phyloP scores from a whole-genome alignment of 495 filamentous ascomycete genomes.

The Aspergillus ellipticus region DNA sequence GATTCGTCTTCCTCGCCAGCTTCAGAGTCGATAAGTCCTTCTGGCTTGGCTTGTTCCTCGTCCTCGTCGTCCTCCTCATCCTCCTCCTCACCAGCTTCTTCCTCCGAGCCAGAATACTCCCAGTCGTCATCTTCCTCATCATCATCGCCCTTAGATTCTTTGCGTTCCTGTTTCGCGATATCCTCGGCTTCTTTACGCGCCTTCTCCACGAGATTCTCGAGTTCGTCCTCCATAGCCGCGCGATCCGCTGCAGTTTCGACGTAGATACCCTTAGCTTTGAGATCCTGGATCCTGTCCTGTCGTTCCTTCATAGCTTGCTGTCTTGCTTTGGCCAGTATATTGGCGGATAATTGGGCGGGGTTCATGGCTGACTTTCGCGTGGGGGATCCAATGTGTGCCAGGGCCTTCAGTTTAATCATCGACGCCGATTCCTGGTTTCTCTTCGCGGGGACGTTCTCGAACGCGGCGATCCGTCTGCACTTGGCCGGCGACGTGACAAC shows the following conservation, averaged over 20 bases:
- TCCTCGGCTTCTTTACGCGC: conserved; percentile 76
- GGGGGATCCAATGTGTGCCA: conserved; percentile 70
- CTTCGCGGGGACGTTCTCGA: conserved; percentile 62
- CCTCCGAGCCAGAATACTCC: conserved; percentile 50
- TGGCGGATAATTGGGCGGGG: conserved; percentile 62
- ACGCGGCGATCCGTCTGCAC: conserved; percentile 51
- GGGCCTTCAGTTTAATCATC: conserved; percentile 62
- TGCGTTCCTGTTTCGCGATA: conserved; percentile 72
- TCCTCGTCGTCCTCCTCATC: conserved; percentile 47
- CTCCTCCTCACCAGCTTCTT: conserved; percentile 52
- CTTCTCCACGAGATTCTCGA: conserved; percentile 83
- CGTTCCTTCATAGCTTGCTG: conserved; percentile 76
- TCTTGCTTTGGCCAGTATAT: conserved; percentile 64
- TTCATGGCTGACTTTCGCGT: conserved; percentile 60
- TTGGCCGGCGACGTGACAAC: conserved; percentile 49
- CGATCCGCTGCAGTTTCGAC: conserved; percentile 86
- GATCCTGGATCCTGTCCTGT: conserved; percentile 70
- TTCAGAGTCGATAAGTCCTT: conserved; percentile 31
- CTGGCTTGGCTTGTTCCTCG: conserved; percentile 46
- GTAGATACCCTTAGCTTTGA: conserved; percentile 73
- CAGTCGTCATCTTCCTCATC: conserved; percentile 37
- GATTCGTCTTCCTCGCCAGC: conserved; percentile 35
- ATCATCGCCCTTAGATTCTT: conserved; percentile 61
- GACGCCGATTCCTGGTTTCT: conserved; percentile 58
- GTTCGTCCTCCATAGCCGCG: conserved; percentile 69